Evolutionary conservation across 345 rosid species (phyloP).

Genomic region (Toxicodendron radicans): DNA sequence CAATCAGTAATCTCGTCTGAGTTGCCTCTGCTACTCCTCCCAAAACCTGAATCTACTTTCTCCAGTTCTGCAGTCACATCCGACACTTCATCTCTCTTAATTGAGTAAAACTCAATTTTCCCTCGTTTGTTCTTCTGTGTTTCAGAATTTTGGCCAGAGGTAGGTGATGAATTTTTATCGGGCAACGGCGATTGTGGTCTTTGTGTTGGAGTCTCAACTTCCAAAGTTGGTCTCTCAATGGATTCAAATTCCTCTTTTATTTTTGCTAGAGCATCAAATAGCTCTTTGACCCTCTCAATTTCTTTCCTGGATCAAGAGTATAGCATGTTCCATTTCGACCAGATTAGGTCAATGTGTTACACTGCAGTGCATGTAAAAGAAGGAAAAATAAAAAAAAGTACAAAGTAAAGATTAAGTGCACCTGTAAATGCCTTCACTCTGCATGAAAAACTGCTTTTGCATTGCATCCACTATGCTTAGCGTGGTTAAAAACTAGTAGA

Average conservation of each 20-base stretch:
- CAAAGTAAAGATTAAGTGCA: conserved; percentile 17
- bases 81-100: conserved; percentile 15
- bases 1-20: conserved; percentile 69
- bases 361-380: not conserved
- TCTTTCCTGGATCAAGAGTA: conserved; percentile 57
- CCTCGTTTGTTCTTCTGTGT: conserved; percentile 20
- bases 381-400: not conserved
- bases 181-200: conserved; percentile 29
- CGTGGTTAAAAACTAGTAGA: conserved; percentile 53
- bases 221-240: conserved; percentile 63
- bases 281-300: conserved; percentile 51
- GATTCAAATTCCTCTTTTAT: conserved; percentile 64
- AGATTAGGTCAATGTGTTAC: not conserved
- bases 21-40: conserved; percentile 35
- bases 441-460: conserved; percentile 54
- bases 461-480: conserved; percentile 61
- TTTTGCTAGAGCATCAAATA: conserved; percentile 57
- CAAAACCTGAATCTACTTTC: conserved; percentile 46
- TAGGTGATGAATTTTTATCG: conserved; percentile 21
- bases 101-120: conserved; percentile 19
- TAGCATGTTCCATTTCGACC: conserved; percentile 6
- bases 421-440: conserved; percentile 60
- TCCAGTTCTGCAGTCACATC: conserved; percentile 31
- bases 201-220: conserved; percentile 49
- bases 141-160: conserved; percentile 19